Conservation (phyloP, 208 protist species). For the Jaenimonas drosophilae region DNA sequence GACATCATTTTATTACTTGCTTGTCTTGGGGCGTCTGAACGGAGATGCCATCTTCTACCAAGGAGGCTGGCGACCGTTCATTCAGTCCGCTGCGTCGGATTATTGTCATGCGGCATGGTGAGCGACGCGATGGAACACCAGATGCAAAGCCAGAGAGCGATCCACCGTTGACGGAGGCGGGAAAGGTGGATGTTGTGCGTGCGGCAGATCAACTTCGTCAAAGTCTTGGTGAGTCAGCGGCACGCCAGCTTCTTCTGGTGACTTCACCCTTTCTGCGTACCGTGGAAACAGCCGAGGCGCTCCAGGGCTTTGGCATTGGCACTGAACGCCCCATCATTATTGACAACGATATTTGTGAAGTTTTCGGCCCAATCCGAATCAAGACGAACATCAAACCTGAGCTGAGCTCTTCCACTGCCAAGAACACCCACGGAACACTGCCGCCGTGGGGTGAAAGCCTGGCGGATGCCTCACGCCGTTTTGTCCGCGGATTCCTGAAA, state of each 20-base stretch:
- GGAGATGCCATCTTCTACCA: too few species aligned
- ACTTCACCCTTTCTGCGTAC: slow-evolving; percentile 62
- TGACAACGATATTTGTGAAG: slow-evolving; percentile 64
- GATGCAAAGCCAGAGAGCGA: slow-evolving; percentile 41
- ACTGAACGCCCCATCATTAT: slow-evolving; percentile 12
- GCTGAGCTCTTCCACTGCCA: slow-evolving; percentile 1
- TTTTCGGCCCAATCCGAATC: slow-evolving; percentile 67
- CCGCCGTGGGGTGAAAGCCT: slow-evolving; percentile 69
- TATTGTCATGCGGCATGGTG: slow-evolving; percentile 73
- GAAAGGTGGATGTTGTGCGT: slow-evolving; percentile 20
- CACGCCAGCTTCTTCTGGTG: slow-evolving; percentile 23
- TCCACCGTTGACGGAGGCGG: slow-evolving; percentile 54
- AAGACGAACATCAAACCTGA: slow-evolving; percentile 12
- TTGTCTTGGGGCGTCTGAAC: too few species aligned
- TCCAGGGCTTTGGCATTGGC: slow-evolving; percentile 45
- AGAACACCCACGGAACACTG: slow-evolving; percentile 12
- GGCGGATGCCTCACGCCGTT: slow-evolving; percentile 19
- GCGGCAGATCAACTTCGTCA: slow-evolving; percentile 21
- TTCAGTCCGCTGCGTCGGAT: too few species aligned
- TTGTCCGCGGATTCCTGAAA: slow-evolving; percentile 5
- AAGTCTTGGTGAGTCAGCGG: slow-evolving; percentile 15
- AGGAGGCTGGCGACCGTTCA: too few species aligned
- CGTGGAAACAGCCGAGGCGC: slow-evolving; percentile 44
- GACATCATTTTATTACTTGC: too few species aligned
- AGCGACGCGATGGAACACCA: slow-evolving; percentile 49